phyloP scores from a whole-genome alignment of 208 protist species.

The Trichomonas vaginalis region DNA sequence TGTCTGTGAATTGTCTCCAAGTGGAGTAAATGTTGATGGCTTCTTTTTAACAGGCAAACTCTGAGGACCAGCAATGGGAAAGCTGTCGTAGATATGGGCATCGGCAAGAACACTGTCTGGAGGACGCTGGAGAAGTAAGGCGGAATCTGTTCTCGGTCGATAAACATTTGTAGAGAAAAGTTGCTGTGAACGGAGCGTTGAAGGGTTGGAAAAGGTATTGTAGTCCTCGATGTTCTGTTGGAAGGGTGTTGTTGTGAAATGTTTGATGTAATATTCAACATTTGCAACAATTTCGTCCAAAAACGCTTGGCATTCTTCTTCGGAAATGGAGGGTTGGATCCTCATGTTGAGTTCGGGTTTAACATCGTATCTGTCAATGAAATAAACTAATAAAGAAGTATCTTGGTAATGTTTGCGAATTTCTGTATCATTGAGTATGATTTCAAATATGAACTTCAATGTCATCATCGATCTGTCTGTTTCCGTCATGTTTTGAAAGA shows the following conservation, averaged over 20 bases:
- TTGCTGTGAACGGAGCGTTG: neutral
- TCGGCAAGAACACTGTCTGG: neutral
- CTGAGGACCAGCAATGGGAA: neutral
- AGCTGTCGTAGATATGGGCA: neutral
- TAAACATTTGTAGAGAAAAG: neutral
- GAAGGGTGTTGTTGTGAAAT: neutral
- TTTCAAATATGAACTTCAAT: neutral
- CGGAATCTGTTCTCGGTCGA: neutral
- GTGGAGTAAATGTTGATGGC: neutral
- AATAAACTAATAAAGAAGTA: neutral
- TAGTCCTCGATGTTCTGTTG: neutral
- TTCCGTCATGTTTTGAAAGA: neutral
- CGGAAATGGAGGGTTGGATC: neutral
- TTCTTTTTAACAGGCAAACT: neutral
- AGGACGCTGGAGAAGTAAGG: neutral
- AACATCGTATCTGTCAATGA: neutral
- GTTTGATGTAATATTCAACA: neutral
- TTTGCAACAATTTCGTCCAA: neutral
- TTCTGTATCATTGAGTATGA: neutral
- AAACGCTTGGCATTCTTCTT: neutral
- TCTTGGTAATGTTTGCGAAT: neutral
- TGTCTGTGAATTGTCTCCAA: neutral
- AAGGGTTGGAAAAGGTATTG: neutral
- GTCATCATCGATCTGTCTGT: neutral
- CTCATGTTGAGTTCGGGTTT: neutral